phyloP scores from a whole-genome alignment of 768 basidiomycete species.

The Boletus rex-veris region DNA sequence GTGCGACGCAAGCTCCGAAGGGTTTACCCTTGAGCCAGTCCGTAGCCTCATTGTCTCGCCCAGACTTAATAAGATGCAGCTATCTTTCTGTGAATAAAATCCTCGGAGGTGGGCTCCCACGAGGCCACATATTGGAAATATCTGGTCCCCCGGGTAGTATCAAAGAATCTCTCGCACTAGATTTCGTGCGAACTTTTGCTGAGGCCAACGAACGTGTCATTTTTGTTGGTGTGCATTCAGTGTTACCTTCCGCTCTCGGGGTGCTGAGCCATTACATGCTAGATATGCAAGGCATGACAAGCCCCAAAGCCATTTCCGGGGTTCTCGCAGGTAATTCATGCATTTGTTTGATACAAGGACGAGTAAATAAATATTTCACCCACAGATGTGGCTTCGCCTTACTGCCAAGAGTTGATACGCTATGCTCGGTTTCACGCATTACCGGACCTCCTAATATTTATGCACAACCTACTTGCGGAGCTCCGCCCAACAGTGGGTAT shows the following conservation, averaged over 20 bases:
- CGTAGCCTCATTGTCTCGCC: constrained; percentile 42
- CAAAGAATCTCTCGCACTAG: constrained; percentile 54
- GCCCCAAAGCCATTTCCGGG: constrained; percentile 34
- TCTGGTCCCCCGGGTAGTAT: constrained; percentile 73
- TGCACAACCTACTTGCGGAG: constrained; percentile 49
- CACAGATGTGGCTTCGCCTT: constrained; percentile 44
- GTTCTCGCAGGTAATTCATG: constrained; percentile 24
- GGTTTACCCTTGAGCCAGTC: constrained; percentile 48
- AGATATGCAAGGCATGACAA: constrained; percentile 52
- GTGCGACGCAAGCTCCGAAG: constrained; percentile 36
- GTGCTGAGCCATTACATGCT: constrained; percentile 9
- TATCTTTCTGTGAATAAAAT: constrained; percentile 54
- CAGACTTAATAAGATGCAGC: constrained; percentile 16
- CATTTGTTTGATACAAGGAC: constrained; percentile 7
- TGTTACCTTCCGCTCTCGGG: background rate
- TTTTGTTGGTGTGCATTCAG: constrained; percentile 52
- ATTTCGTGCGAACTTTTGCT: constrained; percentile 48
- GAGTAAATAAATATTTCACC: constrained; percentile 2
- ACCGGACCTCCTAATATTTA: constrained; percentile 54
- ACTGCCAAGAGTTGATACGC: constrained; percentile 21
- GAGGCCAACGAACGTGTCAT: constrained; percentile 50
- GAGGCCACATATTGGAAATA: constrained; percentile 65
- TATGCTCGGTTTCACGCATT: constrained; percentile 40
- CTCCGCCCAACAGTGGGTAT: constrained; percentile 47
- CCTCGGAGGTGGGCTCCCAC: constrained; percentile 59